phyloP scores from a whole-genome alignment of 345 rosid genomes.

The Tarenaya hassleriana region DNA sequence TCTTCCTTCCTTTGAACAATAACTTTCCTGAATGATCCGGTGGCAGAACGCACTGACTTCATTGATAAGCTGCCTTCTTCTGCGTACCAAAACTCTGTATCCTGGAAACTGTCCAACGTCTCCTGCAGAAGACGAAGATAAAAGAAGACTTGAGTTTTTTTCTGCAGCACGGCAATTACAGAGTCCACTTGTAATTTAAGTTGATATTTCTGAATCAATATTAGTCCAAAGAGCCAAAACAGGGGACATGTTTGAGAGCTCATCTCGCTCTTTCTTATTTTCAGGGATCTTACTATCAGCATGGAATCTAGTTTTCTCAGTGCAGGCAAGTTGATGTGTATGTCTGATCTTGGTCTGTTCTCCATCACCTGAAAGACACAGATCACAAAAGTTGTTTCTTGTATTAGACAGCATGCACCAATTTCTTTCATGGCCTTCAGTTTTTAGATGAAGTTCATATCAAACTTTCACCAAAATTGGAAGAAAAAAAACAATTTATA shows the following conservation, averaged over 20 bases:
- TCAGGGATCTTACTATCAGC: constrained; percentile 65
- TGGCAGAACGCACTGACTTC: constrained; percentile 49
- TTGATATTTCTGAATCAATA: too few species aligned
- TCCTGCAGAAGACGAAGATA: too few species aligned
- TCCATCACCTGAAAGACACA: constrained; percentile 51
- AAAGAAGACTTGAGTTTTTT: too few species aligned
- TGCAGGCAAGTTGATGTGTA: constrained; percentile 82
- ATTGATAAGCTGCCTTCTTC: constrained; percentile 75
- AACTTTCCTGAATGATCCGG: constrained; percentile 65
- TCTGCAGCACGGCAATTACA: too few species aligned
- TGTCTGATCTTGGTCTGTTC: constrained; percentile 64
- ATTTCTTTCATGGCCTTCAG: constrained; percentile 10
- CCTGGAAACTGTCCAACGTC: constrained; percentile 67
- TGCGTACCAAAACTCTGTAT: constrained; percentile 86
- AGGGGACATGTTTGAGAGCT: too few species aligned
- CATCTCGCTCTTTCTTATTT: too few species aligned
- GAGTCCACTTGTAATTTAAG: too few species aligned
- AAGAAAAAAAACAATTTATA: constrained; percentile 13
- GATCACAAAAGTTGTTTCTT: too few species aligned
- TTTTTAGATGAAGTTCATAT: constrained; percentile 15
- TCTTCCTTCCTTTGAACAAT: constrained; percentile 72
- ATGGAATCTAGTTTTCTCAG: constrained; percentile 75
- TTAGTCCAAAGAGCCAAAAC: background rate
- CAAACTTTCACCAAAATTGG: background rate
- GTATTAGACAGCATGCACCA: background rate